phyloP scores from a whole-genome alignment of 345 rosid genomes.

The Rhizophora apiculata region DNA sequence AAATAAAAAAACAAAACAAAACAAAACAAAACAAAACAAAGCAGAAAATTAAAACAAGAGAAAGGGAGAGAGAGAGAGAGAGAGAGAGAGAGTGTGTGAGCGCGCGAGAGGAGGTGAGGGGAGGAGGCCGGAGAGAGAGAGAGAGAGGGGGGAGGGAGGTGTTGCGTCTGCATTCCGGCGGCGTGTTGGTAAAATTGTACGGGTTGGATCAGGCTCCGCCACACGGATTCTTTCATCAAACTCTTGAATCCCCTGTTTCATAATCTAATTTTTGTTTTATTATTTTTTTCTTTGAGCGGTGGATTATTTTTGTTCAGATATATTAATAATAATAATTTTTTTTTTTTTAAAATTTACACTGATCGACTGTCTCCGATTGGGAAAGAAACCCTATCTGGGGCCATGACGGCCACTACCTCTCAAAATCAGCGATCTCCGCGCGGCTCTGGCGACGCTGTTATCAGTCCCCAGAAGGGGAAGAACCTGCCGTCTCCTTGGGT shows the following conservation, averaged over 20 bases:
- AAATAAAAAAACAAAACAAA: neutral
- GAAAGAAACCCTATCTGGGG: conserved; percentile 37
- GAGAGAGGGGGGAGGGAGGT: too few species aligned
- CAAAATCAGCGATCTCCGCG: conserved; percentile 35
- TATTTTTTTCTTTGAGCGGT: too few species aligned
- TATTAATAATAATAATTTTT: too few species aligned
- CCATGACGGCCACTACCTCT: conserved; percentile 46
- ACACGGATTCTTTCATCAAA: neutral
- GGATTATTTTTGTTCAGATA: too few species aligned
- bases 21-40: neutral
- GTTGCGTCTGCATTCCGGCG: too few species aligned
- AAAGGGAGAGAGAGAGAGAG: neutral
- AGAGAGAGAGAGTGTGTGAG: neutral
- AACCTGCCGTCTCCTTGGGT: conserved; percentile 41
- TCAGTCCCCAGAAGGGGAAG: conserved; percentile 32
- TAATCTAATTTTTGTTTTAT: too few species aligned
- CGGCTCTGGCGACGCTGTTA: conserved; percentile 21
- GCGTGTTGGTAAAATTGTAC: too few species aligned
- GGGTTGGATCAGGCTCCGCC: conserved; percentile 17
- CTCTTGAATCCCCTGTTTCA: neutral
- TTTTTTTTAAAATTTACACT: conserved; percentile 4
- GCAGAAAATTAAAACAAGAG: too few species aligned
- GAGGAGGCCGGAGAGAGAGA: neutral
- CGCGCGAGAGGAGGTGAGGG: neutral
- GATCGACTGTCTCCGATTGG: too few species aligned